Percentiles rank a stretch among this genome's conserved stretches.
Evolutionary conservation across 306 rosid species (phyloP).

Genomic region (Geum urbanum): DNA sequence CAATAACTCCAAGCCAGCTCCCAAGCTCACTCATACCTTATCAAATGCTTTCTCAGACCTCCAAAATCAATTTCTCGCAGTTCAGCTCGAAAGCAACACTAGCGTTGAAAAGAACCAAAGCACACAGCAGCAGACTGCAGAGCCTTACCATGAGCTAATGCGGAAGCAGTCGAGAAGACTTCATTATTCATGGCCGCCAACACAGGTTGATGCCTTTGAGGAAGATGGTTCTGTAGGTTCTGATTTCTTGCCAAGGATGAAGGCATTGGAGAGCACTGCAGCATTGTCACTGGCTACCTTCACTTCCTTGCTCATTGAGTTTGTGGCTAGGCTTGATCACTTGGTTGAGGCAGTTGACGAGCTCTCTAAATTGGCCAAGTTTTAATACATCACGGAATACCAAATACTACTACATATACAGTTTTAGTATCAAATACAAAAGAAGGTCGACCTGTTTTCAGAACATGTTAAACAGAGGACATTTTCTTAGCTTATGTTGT

Average conservation of each 20-base stretch:
- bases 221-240: constrained; percentile 31
- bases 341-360: constrained; percentile 61
- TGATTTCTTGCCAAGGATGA: constrained; percentile 42
- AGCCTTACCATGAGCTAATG: constrained; percentile 38
- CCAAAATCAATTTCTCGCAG: constrained; percentile 15
- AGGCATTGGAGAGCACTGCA: constrained; percentile 50
- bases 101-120: constrained; percentile 21
- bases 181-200: constrained; percentile 65
- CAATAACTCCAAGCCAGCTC: constrained; percentile 31
- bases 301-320: constrained; percentile 63
- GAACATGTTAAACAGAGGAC: too few relatives aligned
- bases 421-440: not conserved
- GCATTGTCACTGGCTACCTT: constrained; percentile 59
- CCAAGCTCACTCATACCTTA: constrained; percentile 30
- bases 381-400: constrained; percentile 26
- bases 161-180: constrained; percentile 54
- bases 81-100: constrained; percentile 19
- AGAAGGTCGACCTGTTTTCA: too few relatives aligned
- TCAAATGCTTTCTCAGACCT: constrained; percentile 21
- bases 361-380: constrained; percentile 67
- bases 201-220: constrained; percentile 48
- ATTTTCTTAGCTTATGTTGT: too few relatives aligned
- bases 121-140: constrained; percentile 21
- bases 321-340: constrained; percentile 71
- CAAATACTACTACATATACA: not conserved